Evolutionary conservation across 228 moss, liverwort and hornwort species (phyloP).

Genomic region (Sphagnum fallax): DNA sequence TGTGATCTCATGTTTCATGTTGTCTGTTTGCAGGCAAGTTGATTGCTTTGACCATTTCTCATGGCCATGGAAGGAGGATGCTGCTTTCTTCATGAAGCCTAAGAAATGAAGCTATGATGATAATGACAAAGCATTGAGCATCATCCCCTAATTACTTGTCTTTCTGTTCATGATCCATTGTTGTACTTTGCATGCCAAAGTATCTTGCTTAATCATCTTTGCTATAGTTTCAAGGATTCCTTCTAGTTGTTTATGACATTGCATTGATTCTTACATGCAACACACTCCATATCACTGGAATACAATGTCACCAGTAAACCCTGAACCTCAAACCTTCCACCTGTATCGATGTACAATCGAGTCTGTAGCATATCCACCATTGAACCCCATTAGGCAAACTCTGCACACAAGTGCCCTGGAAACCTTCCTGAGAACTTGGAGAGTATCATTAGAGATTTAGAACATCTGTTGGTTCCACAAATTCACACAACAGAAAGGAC

Average conservation of each 20-base stretch:
- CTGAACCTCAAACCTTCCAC: too few species aligned
- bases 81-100: conserved; percentile 77
- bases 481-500: neutral
- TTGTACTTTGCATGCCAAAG: too few species aligned
- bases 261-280: neutral
- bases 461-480: neutral
- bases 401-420: neutral
- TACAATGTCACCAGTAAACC: too few species aligned
- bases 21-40: too few species aligned
- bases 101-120: conserved; percentile 29
- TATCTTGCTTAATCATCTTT: too few species aligned
- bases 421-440: too few species aligned
- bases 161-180: too few species aligned
- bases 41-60: conserved; percentile 60
- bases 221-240: too few species aligned
- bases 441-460: too few species aligned
- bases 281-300: neutral
- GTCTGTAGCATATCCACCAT: neutral
- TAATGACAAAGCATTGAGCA: conserved; percentile 42
- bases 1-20: too few species aligned
- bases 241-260: neutral
- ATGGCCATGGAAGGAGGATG: conserved; percentile 88
- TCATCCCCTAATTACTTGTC: too few species aligned
- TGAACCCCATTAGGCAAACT: neutral
- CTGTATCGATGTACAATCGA: neutral